Base-by-base conservation (phyloP, 2,329 filamentous ascomycete species). In the Colletotrichum destructivum region DNA sequence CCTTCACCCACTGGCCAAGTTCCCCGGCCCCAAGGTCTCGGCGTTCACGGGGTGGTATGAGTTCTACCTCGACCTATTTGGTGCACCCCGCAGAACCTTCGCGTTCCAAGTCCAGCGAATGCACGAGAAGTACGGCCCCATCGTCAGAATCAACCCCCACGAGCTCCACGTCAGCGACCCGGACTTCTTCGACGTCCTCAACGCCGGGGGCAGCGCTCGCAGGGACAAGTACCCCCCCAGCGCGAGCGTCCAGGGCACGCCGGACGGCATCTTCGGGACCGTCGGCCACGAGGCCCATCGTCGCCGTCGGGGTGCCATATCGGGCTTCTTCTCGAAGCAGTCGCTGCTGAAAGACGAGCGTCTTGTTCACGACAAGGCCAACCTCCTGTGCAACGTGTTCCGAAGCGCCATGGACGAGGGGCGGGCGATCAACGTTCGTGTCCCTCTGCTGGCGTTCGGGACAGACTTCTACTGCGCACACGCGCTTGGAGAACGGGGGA, bases 11-110 rank as follows among this genome's bases (percentile, higher is more conserved):
- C 63, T 80, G 4, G 69, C 77, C 12, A 52, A 49, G 15, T 75
- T 83, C 35, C 81, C 81, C 0, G 80, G 81, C 6, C 79, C 80
- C 2, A 79, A 76, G 56, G 69, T 81, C 11, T 76, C 79, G 0
- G 80, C 81, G 0, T 55, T 77, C 11, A 81, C 78, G 0, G 72
- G 75, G 38, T 77, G 75, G 69, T 79, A 80, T 52, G 80, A 83
- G 66, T 78, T 75, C 21, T 83, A 78, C 72, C 79, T 77, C 64
- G 78, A 81, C 70, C 71, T 80, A n/a, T 23, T 18, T 69, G 55
- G 35, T 59, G 6, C 26, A 15, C 47, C 31, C 2, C 40, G 57
- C 9, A 60, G 62, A 3, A 62, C 71, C 26, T 70, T 62, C 26
- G n/a, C 47, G 26, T 61, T 51, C 16, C n/a, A 69, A 23, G 68